Conservation (phyloP, 768 basidiomycete genomes). For the Hirschioporus abietinus region DNA sequence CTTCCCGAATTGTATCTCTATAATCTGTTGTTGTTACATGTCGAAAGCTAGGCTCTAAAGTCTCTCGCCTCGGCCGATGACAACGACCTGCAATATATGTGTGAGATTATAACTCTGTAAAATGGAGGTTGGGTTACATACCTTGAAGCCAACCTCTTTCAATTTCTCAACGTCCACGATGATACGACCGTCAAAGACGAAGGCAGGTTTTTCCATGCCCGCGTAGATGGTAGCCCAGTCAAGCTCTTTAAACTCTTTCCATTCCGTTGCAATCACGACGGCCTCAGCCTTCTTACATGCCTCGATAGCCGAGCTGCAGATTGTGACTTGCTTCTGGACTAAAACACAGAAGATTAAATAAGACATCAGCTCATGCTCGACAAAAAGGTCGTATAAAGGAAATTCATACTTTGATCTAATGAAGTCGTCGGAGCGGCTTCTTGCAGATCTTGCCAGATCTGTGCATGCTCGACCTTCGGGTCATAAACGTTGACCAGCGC, state of each 20-base stretch:
- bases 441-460: slow-evolving; percentile 80
- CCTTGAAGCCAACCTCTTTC: slow-evolving; percentile 86
- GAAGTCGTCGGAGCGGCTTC: slow-evolving; percentile 63
- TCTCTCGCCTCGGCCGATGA: slow-evolving; percentile 52
- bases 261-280: slow-evolving; percentile 94
- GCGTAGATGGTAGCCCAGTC: slow-evolving; percentile 85
- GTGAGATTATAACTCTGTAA: neutral
- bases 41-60: slow-evolving; percentile 19
- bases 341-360: slow-evolving; percentile 6
- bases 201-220: slow-evolving; percentile 96
- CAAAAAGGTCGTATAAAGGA: slow-evolving; percentile 6
- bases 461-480: slow-evolving; percentile 77
- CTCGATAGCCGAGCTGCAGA: slow-evolving; percentile 72
- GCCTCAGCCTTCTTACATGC: slow-evolving; percentile 89
- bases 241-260: slow-evolving; percentile 93
- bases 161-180: slow-evolving; percentile 79
- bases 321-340: slow-evolving; percentile 89
- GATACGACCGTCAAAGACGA: slow-evolving; percentile 91
- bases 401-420: slow-evolving; percentile 57
- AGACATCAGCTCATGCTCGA: slow-evolving; percentile 6
- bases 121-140: slow-evolving; percentile 26
- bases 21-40: neutral
- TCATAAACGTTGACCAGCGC: slow-evolving; percentile 88
- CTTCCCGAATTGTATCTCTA: neutral
- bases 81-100: slow-evolving; percentile 37